phyloP scores from a whole-genome alignment of 306 rosid species.

The Vicia faba region DNA sequence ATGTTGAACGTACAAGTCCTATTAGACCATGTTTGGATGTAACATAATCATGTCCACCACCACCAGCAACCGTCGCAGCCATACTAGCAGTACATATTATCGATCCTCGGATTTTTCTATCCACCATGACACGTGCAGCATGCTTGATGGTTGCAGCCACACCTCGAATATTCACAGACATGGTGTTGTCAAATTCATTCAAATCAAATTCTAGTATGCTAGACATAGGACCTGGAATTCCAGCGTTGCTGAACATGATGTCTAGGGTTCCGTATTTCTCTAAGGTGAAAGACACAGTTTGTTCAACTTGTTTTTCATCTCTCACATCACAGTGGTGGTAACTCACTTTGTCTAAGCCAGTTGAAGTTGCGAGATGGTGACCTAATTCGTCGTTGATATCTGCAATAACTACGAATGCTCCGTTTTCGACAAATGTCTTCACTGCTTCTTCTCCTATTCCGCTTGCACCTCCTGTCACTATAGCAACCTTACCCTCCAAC shows the following conservation, averaged over 20 bases:
- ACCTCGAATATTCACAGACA: slow-evolving; percentile 62
- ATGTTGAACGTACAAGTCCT: slow-evolving; percentile 57
- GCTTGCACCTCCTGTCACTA: slow-evolving; percentile 61
- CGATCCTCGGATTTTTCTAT: slow-evolving; percentile 48
- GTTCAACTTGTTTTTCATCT: slow-evolving; percentile 68
- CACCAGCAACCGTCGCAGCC: slow-evolving; percentile 55
- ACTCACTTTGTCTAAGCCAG: slow-evolving; percentile 44
- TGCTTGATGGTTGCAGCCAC: slow-evolving; percentile 61
- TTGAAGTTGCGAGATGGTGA: slow-evolving; percentile 45
- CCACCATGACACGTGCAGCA: slow-evolving; percentile 70
- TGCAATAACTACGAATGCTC: slow-evolving; percentile 62
- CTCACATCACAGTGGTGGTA: slow-evolving; percentile 69
- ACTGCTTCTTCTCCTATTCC: slow-evolving; percentile 73
- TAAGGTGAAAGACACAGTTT: slow-evolving; percentile 48
- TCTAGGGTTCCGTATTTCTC: slow-evolving; percentile 57
- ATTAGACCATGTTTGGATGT: slow-evolving; percentile 59
- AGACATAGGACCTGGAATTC: slow-evolving; percentile 46
- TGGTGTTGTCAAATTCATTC: slow-evolving; percentile 51
- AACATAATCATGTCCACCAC: slow-evolving; percentile 51
- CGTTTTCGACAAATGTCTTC: slow-evolving; percentile 51
- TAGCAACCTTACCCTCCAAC: slow-evolving; percentile 74
- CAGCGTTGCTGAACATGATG: slow-evolving; percentile 79
- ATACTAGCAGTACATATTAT: slow-evolving; percentile 72
- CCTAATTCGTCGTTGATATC: slow-evolving; percentile 72
- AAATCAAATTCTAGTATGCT: slow-evolving; percentile 65